These are phyloP conservation scores for Fonsecaea nubica DNA, from an alignment of 2,329 filamentous ascomycete genomes.

Conservation along the genomic window DNA sequence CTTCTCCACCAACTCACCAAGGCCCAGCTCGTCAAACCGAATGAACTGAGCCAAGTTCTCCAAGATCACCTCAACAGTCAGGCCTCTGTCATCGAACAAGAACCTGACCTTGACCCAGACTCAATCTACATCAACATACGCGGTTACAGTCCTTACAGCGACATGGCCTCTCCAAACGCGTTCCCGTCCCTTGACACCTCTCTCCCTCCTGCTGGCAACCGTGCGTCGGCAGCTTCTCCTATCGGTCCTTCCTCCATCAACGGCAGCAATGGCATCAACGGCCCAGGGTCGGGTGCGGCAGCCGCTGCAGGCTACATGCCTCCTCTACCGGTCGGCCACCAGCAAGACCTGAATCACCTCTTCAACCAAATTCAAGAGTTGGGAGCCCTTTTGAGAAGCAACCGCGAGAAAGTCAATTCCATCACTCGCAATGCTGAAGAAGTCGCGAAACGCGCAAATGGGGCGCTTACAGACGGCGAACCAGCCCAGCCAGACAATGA, in stretches of 20 bases:
- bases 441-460: conserved; percentile 53
- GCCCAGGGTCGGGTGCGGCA: conserved; percentile 24
- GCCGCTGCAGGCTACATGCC: conserved; percentile 36
- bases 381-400: conserved; percentile 57
- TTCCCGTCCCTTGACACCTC: conserved; percentile 38
- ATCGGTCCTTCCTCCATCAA: conserved; percentile 32
- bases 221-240: conserved; percentile 25
- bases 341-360: conserved; percentile 59
- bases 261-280: conserved; percentile 31
- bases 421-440: conserved; percentile 59
- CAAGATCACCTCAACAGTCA: conserved; percentile 7
- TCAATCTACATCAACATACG: conserved; percentile 3
- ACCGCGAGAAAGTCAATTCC: conserved; percentile 57
- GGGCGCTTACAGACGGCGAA: conserved; percentile 41
- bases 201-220: conserved; percentile 20
- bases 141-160: neutral
- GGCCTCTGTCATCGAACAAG: neutral
- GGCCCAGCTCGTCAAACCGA: conserved; percentile 1
- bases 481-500: conserved; percentile 30
- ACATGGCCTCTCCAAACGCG: conserved; percentile 31
- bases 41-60: conserved; percentile 5
- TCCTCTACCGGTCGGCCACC: conserved; percentile 52
- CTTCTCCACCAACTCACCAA: neutral
- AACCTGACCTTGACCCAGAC: neutral
- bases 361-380: conserved; percentile 59